Evolutionary conservation across 2,329 filamentous ascomycete genomes (phyloP), one percentile per base, ranked within the genome.

Genomic region (Ceratocystis diversiconidia): DNA sequence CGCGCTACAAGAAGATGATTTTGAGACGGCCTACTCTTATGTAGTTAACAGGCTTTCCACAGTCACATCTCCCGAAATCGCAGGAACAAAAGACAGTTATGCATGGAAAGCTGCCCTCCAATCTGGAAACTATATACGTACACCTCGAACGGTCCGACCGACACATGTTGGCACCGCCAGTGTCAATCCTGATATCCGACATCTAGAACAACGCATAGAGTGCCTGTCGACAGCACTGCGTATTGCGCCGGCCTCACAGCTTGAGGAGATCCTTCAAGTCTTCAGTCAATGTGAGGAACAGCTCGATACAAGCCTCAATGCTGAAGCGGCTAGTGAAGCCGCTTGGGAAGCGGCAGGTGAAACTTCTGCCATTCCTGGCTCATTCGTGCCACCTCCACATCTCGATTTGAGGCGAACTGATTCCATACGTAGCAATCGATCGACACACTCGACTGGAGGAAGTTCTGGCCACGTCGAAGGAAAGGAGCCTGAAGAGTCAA

Each of bases 11-110:
- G 88, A 92, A 72, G 85, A 91, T 69, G 90, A 85, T 72, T 94
- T 94, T 68, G 90, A 95, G 72, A 94, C 89, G 0, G 89, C 89
- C 10, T 94, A 92, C 73, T 92, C 88, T 0, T 92, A 89, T 71
- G 86, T 92, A 1, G 82, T 90, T 60, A 90, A 85, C 71, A 83
- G 87, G 25, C 78, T 94, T 0, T 78, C 79, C 6, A 68, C 71
- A 32, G 67, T 69, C 22, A 62, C 69, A 66, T 19, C 71, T 75
- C 15, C 44, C 17, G 81, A 88, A 66, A 36, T 36, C 4, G 8
- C n/a, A 36, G 25, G 28, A 25, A 59, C 55, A 2, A 59, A 32
- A 8, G 55, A 59, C 15, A 59, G 17, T 8, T 86, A 87, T 74
- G 87, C 88, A 1, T 94, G 89, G 89, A 85, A 84, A 67, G 89